A percentile compares a stretch with the other conserved stretches of the same genome.
Evolutionary conservation across 352 stramenopile species (phyloP).

Genomic region (Phytophthora pisi): DNA sequence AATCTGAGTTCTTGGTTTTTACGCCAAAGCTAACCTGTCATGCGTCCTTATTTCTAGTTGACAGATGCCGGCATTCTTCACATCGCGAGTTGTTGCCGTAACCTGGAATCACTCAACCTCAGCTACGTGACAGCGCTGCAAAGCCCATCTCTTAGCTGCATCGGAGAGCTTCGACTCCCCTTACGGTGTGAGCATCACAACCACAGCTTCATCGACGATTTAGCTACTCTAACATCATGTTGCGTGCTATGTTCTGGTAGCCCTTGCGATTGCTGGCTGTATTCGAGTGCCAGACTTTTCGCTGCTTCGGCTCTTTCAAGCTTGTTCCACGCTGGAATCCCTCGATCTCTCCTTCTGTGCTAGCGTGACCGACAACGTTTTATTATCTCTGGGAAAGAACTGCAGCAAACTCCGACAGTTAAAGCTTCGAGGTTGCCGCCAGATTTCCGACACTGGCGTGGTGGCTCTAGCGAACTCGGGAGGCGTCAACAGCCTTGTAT

Average conservation of each 20-base stretch:
- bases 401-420: slow-evolving; percentile 69
- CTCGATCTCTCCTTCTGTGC: slow-evolving; percentile 86
- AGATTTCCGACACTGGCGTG: slow-evolving; percentile 88
- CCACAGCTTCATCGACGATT: not conserved
- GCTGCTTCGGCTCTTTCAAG: slow-evolving; percentile 81
- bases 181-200: slow-evolving; percentile 51
- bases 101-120: slow-evolving; percentile 60
- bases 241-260: slow-evolving; percentile 27
- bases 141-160: slow-evolving; percentile 53
- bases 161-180: slow-evolving; percentile 56
- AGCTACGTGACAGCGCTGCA: slow-evolving; percentile 60
- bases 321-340: slow-evolving; percentile 64
- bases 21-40: not conserved
- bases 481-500: slow-evolving; percentile 59
- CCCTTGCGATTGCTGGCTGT: slow-evolving; percentile 76
- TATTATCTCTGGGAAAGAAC: slow-evolving; percentile 70
- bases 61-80: slow-evolving; percentile 63
- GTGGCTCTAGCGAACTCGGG: slow-evolving; percentile 71
- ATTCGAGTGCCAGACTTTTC: slow-evolving; percentile 76
- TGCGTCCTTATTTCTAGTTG: slow-evolving; percentile 37
- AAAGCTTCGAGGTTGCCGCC: slow-evolving; percentile 81
- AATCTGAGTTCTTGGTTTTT: not conserved
- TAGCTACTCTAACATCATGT: slow-evolving; percentile 1
- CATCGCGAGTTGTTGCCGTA: slow-evolving; percentile 53
- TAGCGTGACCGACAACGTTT: slow-evolving; percentile 78